phyloP scores from a whole-genome alignment of 768 basidiomycete genomes.

The Tricholoma flavovirens region DNA sequence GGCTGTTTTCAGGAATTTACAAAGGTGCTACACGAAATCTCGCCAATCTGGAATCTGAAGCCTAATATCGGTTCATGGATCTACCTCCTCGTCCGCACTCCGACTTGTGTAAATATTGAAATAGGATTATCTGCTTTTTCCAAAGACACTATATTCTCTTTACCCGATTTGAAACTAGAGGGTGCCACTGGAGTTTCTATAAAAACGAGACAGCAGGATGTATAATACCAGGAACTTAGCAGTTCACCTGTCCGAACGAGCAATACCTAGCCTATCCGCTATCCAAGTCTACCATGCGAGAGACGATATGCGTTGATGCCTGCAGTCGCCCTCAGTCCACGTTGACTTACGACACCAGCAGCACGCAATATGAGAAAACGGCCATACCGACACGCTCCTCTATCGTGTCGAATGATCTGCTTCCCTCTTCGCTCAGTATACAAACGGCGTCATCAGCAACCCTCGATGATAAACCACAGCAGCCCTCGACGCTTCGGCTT shows the following conservation, averaged over 20 bases:
- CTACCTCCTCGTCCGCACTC: conserved; percentile 20
- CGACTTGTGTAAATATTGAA: conserved; percentile 12
- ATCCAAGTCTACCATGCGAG: neutral
- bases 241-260: neutral
- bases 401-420: neutral
- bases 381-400: neutral
- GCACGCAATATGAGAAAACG: conserved; percentile 3
- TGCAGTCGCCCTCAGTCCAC: neutral
- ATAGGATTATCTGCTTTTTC: conserved; percentile 18
- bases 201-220: conserved; percentile 17
- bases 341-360: neutral
- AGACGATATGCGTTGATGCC: neutral
- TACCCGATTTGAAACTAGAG: conserved; percentile 19
- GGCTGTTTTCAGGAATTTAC: conserved; percentile 9
- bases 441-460: conserved; percentile 26
- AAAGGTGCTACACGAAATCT: conserved; percentile 24
- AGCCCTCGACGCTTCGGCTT: conserved; percentile 51
- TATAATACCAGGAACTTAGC: conserved; percentile 1
- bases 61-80: conserved; percentile 25
- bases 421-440: conserved; percentile 23
- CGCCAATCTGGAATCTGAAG: conserved; percentile 31
- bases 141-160: conserved; percentile 21
- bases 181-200: conserved; percentile 23
- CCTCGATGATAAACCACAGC: conserved; percentile 19
- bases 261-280: neutral